These are phyloP conservation scores for Grosmannia penicillata DNA, from an alignment of 2,329 filamentous ascomycete genomes.

Conservation along the genomic window DNA sequence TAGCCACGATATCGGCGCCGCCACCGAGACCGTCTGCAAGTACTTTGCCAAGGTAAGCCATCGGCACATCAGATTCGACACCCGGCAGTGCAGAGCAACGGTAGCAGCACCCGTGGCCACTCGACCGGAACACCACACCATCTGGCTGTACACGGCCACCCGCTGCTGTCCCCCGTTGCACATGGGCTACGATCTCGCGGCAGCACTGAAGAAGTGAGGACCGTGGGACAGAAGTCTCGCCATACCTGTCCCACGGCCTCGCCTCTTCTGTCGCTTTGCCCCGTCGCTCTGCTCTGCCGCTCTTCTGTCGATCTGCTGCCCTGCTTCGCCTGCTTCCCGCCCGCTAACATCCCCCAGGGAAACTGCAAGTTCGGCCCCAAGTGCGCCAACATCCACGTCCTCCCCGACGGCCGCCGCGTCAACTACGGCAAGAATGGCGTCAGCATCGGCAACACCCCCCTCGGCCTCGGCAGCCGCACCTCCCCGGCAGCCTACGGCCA, in stretches of 20 bases:
- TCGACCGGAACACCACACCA: no score
- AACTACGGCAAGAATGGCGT: conserved; percentile 62
- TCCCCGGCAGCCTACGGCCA: conserved; percentile 50
- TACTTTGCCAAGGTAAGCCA: conserved; percentile 86
- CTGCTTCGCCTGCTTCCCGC: not conserved
- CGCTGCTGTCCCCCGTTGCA: no score
- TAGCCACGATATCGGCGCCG: conserved; percentile 76
- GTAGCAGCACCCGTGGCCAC: no score
- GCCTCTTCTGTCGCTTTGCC: no score
- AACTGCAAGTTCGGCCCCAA: conserved; percentile 99
- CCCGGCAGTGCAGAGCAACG: not conserved
- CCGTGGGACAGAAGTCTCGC: no score
- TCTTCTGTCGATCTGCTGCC: no score
- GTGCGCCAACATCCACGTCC: conserved; percentile 90
- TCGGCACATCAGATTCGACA: not conserved
- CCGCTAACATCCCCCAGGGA: conserved; percentile 39
- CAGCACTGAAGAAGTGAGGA: no score
- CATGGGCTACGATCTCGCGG: no score
- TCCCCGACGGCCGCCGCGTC: conserved; percentile 83
- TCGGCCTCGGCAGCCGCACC: conserved; percentile 52
- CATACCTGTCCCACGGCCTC: no score
- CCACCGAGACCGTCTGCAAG: conserved; percentile 86
- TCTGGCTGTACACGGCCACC: no score
- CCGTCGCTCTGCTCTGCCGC: not conserved
- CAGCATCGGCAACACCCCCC: conserved; percentile 39